Base-by-base conservation (phyloP, 768 basidiomycete genomes). In the Pulveroboletus ravenelii region DNA sequence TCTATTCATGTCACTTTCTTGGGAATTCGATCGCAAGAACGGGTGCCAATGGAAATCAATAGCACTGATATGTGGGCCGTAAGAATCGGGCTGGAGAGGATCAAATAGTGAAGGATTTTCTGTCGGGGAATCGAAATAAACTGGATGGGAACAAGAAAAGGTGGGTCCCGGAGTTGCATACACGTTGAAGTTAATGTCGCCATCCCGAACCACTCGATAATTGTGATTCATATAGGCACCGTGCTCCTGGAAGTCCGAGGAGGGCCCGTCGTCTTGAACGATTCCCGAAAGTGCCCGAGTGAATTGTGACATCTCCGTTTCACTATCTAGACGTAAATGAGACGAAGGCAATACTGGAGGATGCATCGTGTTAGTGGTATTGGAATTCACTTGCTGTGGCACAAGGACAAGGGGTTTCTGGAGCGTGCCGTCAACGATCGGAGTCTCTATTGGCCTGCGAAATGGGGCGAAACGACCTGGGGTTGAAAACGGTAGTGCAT, bases 11-110 rank as follows among this genome's bases (percentile, higher is more conserved):
- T 44, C 27, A 6, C 39, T 41, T 41, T 54, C 56, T 45, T 47
- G 51, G 46, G 40, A 10, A 53, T 59, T 47, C 38, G 59, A 70
- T 46, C 57, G 56, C 51, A 71, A 61, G 55, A 84, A 85, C 9
- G 76, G 75, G 41, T 68, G 63, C 83, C 84, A 85, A 45, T 61
- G 72, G 55, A 85, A 85, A 57, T 78, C 78, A 9, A 84, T 64
- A 5, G 59, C 58, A 6, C 68, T 62, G 35, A 72, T 63, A 52
- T 75, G 70, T 37, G 78, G 56, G 25, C 69, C 67, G 53, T 71
- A 74, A 42, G 64, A 63, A 44, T 61, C 61, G 32, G 65, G 54
- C 29, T 70, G 62, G 34, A 73, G 62, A 56, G 73, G 70, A 55
- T 70, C 70, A 29, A 74, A 72, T 34, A 59, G 48, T 43, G 68